Conservation (phyloP, 768 basidiomycete species). For the Trametes punicea region DNA sequence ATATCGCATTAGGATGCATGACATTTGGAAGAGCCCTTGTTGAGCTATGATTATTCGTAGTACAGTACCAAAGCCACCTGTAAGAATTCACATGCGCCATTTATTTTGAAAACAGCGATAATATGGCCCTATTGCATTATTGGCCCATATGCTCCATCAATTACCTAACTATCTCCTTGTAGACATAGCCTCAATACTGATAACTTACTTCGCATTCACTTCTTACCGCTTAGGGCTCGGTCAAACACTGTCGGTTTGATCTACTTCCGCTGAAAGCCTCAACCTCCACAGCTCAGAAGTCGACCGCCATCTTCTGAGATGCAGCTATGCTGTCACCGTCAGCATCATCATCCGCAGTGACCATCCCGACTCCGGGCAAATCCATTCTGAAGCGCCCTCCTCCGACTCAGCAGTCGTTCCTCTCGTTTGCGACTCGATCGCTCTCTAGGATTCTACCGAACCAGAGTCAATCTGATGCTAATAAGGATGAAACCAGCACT, state of each 20-base stretch:
- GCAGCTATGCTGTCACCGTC: conserved; percentile 45
- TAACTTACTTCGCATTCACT: too few relatives aligned
- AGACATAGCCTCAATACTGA: too few relatives aligned
- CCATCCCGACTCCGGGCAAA: conserved; percentile 75
- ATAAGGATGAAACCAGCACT: conserved; percentile 50
- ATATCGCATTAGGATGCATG: too few relatives aligned
- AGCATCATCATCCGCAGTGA: conserved; percentile 78
- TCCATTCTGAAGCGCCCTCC: conserved; percentile 79
- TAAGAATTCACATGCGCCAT: too few relatives aligned
- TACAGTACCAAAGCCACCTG: too few relatives aligned
- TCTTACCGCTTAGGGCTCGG: too few relatives aligned
- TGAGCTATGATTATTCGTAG: too few relatives aligned
- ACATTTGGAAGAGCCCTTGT: too few relatives aligned
- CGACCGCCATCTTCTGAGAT: conserved; percentile 4
- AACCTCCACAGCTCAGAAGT: background rate
- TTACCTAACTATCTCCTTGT: too few relatives aligned
- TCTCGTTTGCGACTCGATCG: conserved; percentile 46
- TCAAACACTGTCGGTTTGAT: background rate
- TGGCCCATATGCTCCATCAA: too few relatives aligned
- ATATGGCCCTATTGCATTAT: too few relatives aligned
- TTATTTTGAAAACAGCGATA: too few relatives aligned
- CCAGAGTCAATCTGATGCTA: conserved; percentile 32
- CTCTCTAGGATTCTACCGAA: conserved; percentile 73
- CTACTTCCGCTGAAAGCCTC: background rate
- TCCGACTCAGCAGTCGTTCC: conserved; percentile 62